Conservation (phyloP, 768 basidiomycete species). For the Calocybe gangraenosa region DNA sequence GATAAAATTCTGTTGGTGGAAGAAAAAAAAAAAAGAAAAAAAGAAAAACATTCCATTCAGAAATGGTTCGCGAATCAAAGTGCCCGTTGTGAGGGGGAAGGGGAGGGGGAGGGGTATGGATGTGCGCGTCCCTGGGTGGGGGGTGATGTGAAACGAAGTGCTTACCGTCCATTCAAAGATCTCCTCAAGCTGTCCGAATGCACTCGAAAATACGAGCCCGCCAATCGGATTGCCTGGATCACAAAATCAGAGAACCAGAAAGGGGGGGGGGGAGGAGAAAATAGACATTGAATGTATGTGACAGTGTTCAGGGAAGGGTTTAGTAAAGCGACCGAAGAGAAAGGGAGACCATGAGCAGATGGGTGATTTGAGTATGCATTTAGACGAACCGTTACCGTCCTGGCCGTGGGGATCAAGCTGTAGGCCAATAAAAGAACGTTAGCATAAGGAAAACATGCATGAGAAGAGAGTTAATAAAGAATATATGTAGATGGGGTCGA, state of each 20-base stretch:
- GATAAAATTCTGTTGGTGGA: constrained; percentile 51
- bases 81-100: no score
- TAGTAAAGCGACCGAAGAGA: not conserved
- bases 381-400: constrained; percentile 42
- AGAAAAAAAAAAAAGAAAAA: not conserved
- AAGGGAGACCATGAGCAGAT: not conserved
- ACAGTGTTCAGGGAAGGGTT: not conserved
- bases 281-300: not conserved
- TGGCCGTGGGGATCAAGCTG: constrained; percentile 72
- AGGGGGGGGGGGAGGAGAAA: not conserved
- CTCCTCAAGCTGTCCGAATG: constrained; percentile 56
- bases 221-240: constrained; percentile 52
- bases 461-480: not conserved
- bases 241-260: not conserved
- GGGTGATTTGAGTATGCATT: not conserved
- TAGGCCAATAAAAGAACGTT: not conserved
- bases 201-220: constrained; percentile 67
- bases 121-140: no score
- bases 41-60: not conserved
- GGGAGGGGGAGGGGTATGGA: no score
- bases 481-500: not conserved
- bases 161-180: constrained; percentile 73
- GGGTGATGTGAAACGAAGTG: not conserved
- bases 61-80: no score
- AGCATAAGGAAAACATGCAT: not conserved